phyloP scores from a whole-genome alignment of 495 filamentous ascomycete genomes.

The Staphylotrichum longicolle region DNA sequence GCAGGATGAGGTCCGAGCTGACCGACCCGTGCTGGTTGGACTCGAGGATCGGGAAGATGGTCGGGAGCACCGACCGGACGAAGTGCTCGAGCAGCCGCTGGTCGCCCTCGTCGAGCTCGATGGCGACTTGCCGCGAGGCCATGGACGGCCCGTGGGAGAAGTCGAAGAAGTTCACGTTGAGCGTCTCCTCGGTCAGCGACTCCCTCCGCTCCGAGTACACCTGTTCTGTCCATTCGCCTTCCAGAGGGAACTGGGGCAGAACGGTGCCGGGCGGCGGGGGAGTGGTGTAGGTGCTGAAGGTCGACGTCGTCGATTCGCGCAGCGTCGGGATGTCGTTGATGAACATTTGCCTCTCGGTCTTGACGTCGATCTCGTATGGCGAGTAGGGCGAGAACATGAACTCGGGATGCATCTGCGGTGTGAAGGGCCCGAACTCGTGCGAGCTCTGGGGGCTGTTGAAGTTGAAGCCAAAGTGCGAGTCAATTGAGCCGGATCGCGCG shows the following conservation, averaged over 20 bases:
- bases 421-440: conserved; percentile 61
- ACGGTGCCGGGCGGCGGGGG: conserved; percentile 63
- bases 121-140: conserved; percentile 60
- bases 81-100: conserved; percentile 88
- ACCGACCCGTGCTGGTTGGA: conserved; percentile 78
- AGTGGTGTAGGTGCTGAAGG: conserved; percentile 81
- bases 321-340: conserved; percentile 84
- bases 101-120: conserved; percentile 88
- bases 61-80: conserved; percentile 77
- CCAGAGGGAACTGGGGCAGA: conserved; percentile 61
- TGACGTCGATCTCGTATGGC: conserved; percentile 92
- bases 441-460: conserved; percentile 63
- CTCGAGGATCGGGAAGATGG: conserved; percentile 89
- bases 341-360: conserved; percentile 91
- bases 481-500: conserved; percentile 70
- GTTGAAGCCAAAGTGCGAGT: conserved; percentile 75
- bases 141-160: conserved; percentile 60
- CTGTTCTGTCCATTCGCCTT: conserved; percentile 74
- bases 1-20: conserved; percentile 76
- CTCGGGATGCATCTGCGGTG: conserved; percentile 48
- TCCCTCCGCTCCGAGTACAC: conserved; percentile 64
- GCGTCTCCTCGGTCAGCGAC: conserved; percentile 61
- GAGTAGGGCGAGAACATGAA: conserved; percentile 57
- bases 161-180: conserved; percentile 75
- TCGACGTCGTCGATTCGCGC: conserved; percentile 78